These are phyloP conservation scores for Crithidia bombi DNA, from an alignment of 208 protist genomes.

Conservation along the genomic window DNA sequence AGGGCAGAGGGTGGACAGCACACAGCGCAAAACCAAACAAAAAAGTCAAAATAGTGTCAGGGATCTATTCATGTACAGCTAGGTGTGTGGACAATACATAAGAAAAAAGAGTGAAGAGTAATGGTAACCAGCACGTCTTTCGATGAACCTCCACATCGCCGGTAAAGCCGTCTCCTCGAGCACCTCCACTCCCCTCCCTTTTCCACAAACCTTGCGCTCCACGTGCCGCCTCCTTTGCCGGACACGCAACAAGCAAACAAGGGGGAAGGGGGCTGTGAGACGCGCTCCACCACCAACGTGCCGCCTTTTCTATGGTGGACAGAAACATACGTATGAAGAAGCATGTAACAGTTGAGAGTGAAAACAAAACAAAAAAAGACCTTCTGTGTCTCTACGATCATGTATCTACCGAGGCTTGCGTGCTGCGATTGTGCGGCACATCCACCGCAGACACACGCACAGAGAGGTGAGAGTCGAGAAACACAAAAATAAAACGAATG, in stretches of 20 bases:
- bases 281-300: slow-evolving; percentile 1
- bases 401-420: too few relatives aligned
- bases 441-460: too few relatives aligned
- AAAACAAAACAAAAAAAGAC: not conserved
- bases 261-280: too few relatives aligned
- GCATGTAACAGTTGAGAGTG: slow-evolving; percentile 3
- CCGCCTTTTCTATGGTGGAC: not conserved
- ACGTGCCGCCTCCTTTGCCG: too few relatives aligned
- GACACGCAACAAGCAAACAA: too few relatives aligned
- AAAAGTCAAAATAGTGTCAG: not conserved
- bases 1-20: too few relatives aligned
- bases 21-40: not conserved
- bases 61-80: not conserved
- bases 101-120: slow-evolving; percentile 6
- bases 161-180: not conserved
- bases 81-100: slow-evolving; percentile 7
- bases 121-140: slow-evolving; percentile 5
- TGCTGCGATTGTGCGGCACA: too few relatives aligned
- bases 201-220: too few relatives aligned
- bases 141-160: not conserved
- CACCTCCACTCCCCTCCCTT: not conserved
- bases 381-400: not conserved
- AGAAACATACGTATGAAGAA: not conserved
- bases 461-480: not conserved
- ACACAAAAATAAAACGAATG: slow-evolving; percentile 1